Base-by-base conservation (phyloP, 2,329 filamentous ascomycete genomes). In the Pseudogymnoascus sp. region DNA sequence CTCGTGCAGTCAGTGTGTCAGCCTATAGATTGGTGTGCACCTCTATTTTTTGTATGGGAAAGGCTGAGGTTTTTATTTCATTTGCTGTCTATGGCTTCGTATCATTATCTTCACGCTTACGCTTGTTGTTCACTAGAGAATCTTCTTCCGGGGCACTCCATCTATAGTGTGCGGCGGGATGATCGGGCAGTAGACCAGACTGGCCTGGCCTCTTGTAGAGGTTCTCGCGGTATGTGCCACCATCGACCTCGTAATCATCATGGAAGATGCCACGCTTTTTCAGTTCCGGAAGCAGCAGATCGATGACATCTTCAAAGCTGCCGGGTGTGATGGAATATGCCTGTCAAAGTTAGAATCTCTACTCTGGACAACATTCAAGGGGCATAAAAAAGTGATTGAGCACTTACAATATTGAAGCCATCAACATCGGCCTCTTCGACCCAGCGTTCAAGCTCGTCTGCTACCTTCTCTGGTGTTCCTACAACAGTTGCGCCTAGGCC, bases 391-490 rank as follows among this genome's bases (percentile, higher is more conserved):
- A 1, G 19, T 1, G n/a, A 16, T 38, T 38, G 73, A 41, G 26
- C 35, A 62, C 82, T 75, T 71, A 86, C 86, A 71, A 90, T 81
- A 69, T 91, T 91, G 74, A 91, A 91, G 0, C 87, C 87, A 68
- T 90, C 87, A 1, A 90, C 81, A 65, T 88, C 87, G 0, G 85
- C 86, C 71, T 89, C 86, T 5, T 76, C 69, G 0, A 89, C 77
- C 87, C 88, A 90, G 1, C 76, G 73, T 72, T 90, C 84, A 63
- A 91, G 78, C 39, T 81, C 79, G 69, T 90, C 86, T 0, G 85
- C 87, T 1, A 90, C 86, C 66, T 84, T 81, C 12, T 78, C 72
- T 0, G 87, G 76, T 0, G 85, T 89, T 0, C 88, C 88, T 0
- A 90, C 83, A 2, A 85, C 72, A 0, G 85, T 80, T 0, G 86